Conservation (phyloP, 306 rosid genomes). For the Trifolium repens region DNA sequence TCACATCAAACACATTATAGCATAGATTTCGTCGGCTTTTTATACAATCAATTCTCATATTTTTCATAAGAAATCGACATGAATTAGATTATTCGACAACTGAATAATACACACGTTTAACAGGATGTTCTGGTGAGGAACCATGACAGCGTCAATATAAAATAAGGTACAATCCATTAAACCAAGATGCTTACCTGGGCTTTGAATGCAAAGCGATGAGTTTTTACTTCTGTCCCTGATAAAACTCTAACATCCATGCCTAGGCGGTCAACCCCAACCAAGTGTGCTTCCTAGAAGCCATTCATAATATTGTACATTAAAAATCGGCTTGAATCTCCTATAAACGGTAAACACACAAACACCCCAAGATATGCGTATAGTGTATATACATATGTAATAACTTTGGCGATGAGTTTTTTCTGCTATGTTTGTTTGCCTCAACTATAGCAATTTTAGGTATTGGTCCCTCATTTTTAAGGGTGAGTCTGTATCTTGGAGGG, state of each 20-base stretch:
- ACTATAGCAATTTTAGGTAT: background rate
- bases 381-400: background rate
- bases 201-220: slow-evolving; percentile 90
- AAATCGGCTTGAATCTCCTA: slow-evolving; percentile 15
- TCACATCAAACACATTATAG: background rate
- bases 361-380: background rate
- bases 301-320: slow-evolving; percentile 26
- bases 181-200: slow-evolving; percentile 61
- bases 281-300: slow-evolving; percentile 74
- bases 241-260: slow-evolving; percentile 88
- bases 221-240: slow-evolving; percentile 71
- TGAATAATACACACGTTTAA: background rate
- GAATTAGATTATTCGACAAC: slow-evolving; percentile 18
- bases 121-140: slow-evolving; percentile 5
- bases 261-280: slow-evolving; percentile 90
- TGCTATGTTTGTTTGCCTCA: background rate
- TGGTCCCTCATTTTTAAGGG: background rate
- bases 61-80: background rate
- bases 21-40: background rate
- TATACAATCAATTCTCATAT: background rate
- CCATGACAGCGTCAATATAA: slow-evolving; percentile 18
- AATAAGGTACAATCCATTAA: slow-evolving; percentile 26
- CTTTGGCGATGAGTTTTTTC: too few species aligned
- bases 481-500: background rate
- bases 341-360: background rate